Base-by-base conservation (phyloP, 2,329 filamentous ascomycete species). In the Ramichloridium luteum region DNA sequence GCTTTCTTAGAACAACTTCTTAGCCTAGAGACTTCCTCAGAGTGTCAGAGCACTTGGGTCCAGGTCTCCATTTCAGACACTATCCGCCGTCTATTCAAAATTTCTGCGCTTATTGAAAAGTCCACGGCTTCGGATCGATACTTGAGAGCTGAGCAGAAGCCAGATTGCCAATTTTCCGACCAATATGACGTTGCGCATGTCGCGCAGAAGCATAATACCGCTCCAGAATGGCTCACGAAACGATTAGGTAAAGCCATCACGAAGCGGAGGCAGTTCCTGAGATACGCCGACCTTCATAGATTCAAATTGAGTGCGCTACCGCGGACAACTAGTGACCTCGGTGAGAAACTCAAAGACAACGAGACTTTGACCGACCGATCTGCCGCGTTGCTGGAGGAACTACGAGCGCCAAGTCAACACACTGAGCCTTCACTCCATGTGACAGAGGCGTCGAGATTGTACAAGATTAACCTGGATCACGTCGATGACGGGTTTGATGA, bases 231-330 rank as follows among this genome's bases (percentile, higher is more conserved):
- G 34, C 23, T 36, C 3, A 6, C 28, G n/a, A 5, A 4, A 2
- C 22, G 34, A 13, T 16, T 36, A 5, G 34, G 34, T 12, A 20
- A 13, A 22, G 34, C 34, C 4, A 36, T 27, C 16, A 22, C 34
- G 13, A 23, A 27, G 12, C 34, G 34, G 9, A 22, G 34, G 9
- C 20, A 31, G 16, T 36, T 22, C 25, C 10, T 36, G 11, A 13
- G 8, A n/a, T 36, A 36, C 13, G n/a, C n/a, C n/a, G n/a, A n/a
- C n/a, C n/a, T n/a, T n/a, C n/a, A n/a, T n/a, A n/a, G n/a, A n/a
- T n/a, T n/a, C n/a, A n/a, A n/a, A n/a, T n/a, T n/a, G n/a, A n/a
- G n/a, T n/a, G n/a, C n/a, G n/a, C n/a, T n/a, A n/a, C n/a, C n/a
- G n/a, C n/a, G n/a, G n/a, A n/a, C n/a, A n/a, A n/a, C n/a, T n/a